A percentile compares a stretch with the other conserved stretches of the same genome.
Evolutionary conservation across 1,284 basidiomycete genomes (phyloP).

Genomic region (Cutaneotrichosporon sp.): DNA sequence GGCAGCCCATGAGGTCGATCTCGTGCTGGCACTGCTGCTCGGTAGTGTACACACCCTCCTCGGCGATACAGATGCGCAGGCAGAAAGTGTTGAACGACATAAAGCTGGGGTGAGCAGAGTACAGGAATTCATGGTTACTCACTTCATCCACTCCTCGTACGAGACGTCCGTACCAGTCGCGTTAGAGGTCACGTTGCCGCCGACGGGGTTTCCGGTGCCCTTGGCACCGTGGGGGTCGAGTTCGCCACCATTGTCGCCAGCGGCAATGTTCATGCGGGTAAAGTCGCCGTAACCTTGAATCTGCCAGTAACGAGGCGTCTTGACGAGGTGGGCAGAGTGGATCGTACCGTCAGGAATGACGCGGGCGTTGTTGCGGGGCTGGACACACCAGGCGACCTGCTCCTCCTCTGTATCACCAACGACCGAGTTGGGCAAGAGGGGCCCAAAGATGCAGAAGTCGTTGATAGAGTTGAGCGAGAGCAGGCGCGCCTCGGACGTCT

Average conservation of each 20-base stretch:
- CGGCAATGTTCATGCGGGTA: constrained; percentile 54
- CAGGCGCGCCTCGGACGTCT: constrained; percentile 50
- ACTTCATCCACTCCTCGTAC: constrained; percentile 59
- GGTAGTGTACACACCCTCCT: constrained; percentile 48
- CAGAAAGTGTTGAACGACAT: constrained; percentile 53
- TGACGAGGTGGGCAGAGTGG: constrained; percentile 56
- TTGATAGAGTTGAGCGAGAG: constrained; percentile 51
- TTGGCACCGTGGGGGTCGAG: constrained; percentile 57
- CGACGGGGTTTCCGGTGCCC: constrained; percentile 57
- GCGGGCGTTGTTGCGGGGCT: constrained; percentile 57
- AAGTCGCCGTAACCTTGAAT: constrained; percentile 54
- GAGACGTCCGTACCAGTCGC: constrained; percentile 55
- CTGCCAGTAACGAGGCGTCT: constrained; percentile 58
- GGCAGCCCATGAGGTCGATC: constrained; percentile 54
- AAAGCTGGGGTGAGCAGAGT: constrained; percentile 37
- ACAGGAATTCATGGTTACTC: constrained; percentile 20
- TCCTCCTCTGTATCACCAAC: constrained; percentile 59
- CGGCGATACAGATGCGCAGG: constrained; percentile 53
- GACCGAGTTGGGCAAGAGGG: constrained; percentile 46
- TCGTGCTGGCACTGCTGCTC: constrained; percentile 50
- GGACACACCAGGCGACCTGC: constrained; percentile 60
- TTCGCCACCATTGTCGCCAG: constrained; percentile 55
- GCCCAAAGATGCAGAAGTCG: constrained; percentile 57
- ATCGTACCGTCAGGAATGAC: constrained; percentile 57
- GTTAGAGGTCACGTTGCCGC: constrained; percentile 59